These are phyloP conservation scores for Moniliophthora roreri DNA, from an alignment of 1,284 basidiomycete genomes.

Conservation along the genomic window DNA sequence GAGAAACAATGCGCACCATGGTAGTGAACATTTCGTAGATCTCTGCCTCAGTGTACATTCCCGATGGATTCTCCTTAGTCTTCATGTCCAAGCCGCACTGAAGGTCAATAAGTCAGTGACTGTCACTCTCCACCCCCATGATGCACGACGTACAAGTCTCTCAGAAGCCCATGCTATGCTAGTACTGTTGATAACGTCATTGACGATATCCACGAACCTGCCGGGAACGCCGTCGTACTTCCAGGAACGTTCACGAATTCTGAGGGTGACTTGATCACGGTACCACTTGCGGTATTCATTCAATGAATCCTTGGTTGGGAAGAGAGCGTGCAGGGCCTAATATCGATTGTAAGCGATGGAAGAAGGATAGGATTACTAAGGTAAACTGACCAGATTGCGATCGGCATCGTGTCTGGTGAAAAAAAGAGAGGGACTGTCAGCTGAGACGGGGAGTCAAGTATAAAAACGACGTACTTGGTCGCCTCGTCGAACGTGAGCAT, in stretches of 20 bases:
- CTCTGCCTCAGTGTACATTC: conserved; percentile 53
- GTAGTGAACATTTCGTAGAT: conserved; percentile 50
- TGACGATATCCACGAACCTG: conserved; percentile 57
- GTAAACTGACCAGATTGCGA: conserved; percentile 18
- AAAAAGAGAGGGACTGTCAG: neutral
- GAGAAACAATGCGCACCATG: conserved; percentile 30
- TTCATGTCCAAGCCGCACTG: conserved; percentile 62
- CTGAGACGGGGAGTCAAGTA: neutral
- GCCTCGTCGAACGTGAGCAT: conserved; percentile 30
- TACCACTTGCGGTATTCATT: conserved; percentile 30
- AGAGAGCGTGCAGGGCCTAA: conserved; percentile 30
- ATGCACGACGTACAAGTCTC: conserved; percentile 38
- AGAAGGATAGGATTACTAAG: neutral
- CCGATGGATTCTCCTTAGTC: conserved; percentile 48
- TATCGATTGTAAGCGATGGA: neutral
- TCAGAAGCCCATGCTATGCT: conserved; percentile 54
- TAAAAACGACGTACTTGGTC: conserved; percentile 21
- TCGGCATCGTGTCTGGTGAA: conserved; percentile 22
- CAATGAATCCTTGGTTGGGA: conserved; percentile 33
- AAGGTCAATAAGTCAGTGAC: neutral
- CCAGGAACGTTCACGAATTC: conserved; percentile 32
- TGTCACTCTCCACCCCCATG: neutral
- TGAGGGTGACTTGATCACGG: conserved; percentile 22
- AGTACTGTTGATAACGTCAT: conserved; percentile 57
- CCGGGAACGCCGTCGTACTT: conserved; percentile 35